phyloP scores from a whole-genome alignment of 768 basidiomycete genomes.

The Wakefieldia striispora region DNA sequence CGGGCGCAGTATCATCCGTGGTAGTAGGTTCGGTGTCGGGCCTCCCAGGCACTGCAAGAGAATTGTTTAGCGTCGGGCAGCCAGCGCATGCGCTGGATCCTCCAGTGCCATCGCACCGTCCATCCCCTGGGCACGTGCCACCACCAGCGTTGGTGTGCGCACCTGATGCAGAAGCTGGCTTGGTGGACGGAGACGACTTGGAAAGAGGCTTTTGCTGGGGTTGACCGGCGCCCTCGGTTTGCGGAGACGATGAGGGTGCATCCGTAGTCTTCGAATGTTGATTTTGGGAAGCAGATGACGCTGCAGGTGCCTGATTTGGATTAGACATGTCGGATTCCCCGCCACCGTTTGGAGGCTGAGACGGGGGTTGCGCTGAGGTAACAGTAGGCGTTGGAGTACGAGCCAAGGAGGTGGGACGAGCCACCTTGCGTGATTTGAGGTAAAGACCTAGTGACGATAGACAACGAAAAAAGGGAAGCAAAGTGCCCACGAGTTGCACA shows the following conservation, averaged over 20 bases:
- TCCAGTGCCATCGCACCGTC: constrained; percentile 95
- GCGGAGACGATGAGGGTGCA: constrained; percentile 26
- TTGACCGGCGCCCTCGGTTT: constrained; percentile 24
- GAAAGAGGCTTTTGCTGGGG: constrained; percentile 26
- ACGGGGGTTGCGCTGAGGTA: constrained; percentile 31
- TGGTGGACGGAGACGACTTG: constrained; percentile 27
- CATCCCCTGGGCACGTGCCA: constrained; percentile 97
- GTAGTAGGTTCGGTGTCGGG: constrained; percentile 37
- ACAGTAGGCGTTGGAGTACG: constrained; percentile 35
- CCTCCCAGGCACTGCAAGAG: constrained; percentile 45
- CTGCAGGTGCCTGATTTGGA: constrained; percentile 35
- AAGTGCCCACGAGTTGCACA: constrained; percentile 37
- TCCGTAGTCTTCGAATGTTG: constrained; percentile 32
- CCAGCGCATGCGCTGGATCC: constrained; percentile 91
- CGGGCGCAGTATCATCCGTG: constrained; percentile 20
- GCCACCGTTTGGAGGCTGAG: constrained; percentile 34
- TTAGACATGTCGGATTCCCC: constrained; percentile 36
- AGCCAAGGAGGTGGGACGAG: constrained; percentile 63
- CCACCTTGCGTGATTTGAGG: constrained; percentile 78
- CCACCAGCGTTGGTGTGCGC: constrained; percentile 30
- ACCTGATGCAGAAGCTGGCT: constrained; percentile 30
- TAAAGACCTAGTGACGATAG: constrained; percentile 64
- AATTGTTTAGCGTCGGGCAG: constrained; percentile 96
- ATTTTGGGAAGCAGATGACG: constrained; percentile 27
- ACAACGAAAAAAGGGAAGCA: constrained; percentile 33